These are phyloP conservation scores for Aureoboletus auriporus DNA, from an alignment of 768 basidiomycete genomes.

Conservation along the genomic window DNA sequence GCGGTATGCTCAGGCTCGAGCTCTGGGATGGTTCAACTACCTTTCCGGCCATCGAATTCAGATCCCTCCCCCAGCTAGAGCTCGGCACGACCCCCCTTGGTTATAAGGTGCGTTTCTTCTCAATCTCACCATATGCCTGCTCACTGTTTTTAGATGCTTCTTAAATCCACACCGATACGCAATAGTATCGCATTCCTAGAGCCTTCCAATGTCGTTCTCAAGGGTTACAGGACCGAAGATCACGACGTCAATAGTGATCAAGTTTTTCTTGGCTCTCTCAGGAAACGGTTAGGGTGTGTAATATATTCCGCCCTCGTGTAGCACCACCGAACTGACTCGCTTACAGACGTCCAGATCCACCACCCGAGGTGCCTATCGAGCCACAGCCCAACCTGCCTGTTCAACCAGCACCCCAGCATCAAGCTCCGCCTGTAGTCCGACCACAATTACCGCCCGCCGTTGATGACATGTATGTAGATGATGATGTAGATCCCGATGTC, in stretches of 20 bases:
- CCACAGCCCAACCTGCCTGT: conserved; percentile 5
- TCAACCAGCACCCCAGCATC: conserved; percentile 12
- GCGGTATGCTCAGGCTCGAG: conserved; percentile 73
- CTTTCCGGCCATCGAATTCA: conserved; percentile 58
- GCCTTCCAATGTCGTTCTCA: conserved; percentile 56
- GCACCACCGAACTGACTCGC: not conserved
- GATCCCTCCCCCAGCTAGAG: conserved; percentile 55
- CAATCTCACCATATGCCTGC: not conserved
- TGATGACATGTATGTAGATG: conserved; percentile 24
- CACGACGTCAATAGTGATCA: conserved; percentile 53
- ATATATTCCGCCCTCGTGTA: not conserved
- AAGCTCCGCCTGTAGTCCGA: conserved; percentile 4
- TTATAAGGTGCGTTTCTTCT: conserved; percentile 56
- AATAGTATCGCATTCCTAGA: conserved; percentile 76
- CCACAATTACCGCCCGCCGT: conserved; percentile 10
- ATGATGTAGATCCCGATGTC: conserved; percentile 29
- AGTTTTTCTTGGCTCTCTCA: conserved; percentile 60
- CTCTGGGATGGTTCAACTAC: conserved; percentile 73
- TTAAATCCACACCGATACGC: conserved; percentile 66
- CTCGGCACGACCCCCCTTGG: conserved; percentile 79
- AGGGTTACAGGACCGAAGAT: conserved; percentile 62
- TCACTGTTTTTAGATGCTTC: conserved; percentile 47
- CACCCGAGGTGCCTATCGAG: conserved; percentile 11
- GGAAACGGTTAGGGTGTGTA: conserved; percentile 63
- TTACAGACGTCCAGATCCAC: conserved; percentile 25